Evolutionary conservation across 805 yeast genomes (phyloP), one percentile per base, ranked within the genome.

Genomic region (Metschnikowia matae): DNA sequence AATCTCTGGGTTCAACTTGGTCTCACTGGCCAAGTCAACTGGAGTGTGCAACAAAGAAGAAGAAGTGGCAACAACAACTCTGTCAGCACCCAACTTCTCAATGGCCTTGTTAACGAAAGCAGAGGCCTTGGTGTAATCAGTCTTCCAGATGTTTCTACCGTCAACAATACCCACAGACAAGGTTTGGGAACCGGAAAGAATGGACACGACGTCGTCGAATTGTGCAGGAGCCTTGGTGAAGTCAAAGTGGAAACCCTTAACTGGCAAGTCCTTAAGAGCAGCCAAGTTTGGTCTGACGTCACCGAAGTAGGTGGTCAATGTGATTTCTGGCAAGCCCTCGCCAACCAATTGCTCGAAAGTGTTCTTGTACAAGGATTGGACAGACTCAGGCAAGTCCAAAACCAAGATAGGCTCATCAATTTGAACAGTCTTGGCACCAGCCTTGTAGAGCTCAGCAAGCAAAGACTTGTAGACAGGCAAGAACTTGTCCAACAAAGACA

Each of bases 111-210:
- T 78, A 64, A 89, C 96, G 58, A 86, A 69, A 57, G 75, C 87
- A 68, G 90, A 77, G 61, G 99, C 95, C 77, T 84, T 83, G 67
- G 94, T 72, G 68, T 86, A 89, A 81, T 94, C 87, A 74, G 96
- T 86, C 84, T 94, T 94, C 99, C 99, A 94, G 78, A 94, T 89
- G 85, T 94, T 94, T 84, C 99, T 90, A 78, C 99, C 99, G 67
- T 90, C 95, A 67, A 94, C 91, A 65, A 94, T 82, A 89, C 99
- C 99, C 60, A 87, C 96, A 55, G 98, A 92, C 68, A 94, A 80
- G 57, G 79, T 76, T 80, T 94, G 96, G 59, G 82, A 75, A 57
- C 77, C 81, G 60, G 79, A 69, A 53, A 92, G 75, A 65, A 87
- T 77, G 52, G 80, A 75, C 54, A 81, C 75, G 63, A 88, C 96